Percentiles rank a stretch among this genome's conserved stretches.
phyloP scores from a whole-genome alignment of 2,329 filamentous ascomycete species.

The Cladosporium phlei region DNA sequence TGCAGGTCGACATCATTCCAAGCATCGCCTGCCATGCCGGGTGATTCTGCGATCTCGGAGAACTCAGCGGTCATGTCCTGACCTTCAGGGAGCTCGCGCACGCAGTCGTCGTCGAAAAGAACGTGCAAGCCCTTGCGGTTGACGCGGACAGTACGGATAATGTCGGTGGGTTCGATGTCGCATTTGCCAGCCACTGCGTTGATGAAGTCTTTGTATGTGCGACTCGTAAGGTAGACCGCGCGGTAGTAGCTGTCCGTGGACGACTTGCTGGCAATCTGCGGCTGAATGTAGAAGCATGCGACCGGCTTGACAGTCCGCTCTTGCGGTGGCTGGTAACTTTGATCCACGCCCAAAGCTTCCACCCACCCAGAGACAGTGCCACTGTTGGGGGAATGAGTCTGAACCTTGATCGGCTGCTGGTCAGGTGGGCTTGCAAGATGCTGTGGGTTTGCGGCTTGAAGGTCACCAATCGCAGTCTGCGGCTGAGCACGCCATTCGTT shows the following conservation, averaged over 20 bases:
- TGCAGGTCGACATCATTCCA: slow-evolving; percentile 49
- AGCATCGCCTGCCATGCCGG: slow-evolving; percentile 33
- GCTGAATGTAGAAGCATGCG: slow-evolving; percentile 81
- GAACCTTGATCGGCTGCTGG: slow-evolving; percentile 51
- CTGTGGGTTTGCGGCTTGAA: slow-evolving; percentile 35
- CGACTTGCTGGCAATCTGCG: slow-evolving; percentile 46
- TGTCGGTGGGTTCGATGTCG: slow-evolving; percentile 66
- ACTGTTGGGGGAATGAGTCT: slow-evolving; percentile 53
- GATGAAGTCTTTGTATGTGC: slow-evolving; percentile 70
- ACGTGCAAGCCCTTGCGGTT: slow-evolving; percentile 73
- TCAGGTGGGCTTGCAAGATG: slow-evolving; percentile 44
- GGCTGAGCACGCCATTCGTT: slow-evolving; percentile 50
- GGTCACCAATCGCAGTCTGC: slow-evolving; percentile 49
- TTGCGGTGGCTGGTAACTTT: slow-evolving; percentile 71
- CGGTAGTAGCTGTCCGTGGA: slow-evolving; percentile 63
- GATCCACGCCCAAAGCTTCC: slow-evolving; percentile 85
- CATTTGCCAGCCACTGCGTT: slow-evolving; percentile 72
- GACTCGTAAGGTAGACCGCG: slow-evolving; percentile 77
- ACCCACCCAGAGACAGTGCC: slow-evolving; percentile 76
- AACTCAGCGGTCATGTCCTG: slow-evolving; percentile 78
- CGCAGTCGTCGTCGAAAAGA: slow-evolving; percentile 84
- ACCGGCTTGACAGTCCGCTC: slow-evolving; percentile 69
- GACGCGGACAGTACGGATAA: slow-evolving; percentile 67
- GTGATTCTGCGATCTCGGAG: slow-evolving; percentile 53
- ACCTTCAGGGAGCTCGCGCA: slow-evolving; percentile 77